These are phyloP conservation scores for Cubamyces lactineus DNA, from an alignment of 768 basidiomycete species.

Conservation along the genomic window DNA sequence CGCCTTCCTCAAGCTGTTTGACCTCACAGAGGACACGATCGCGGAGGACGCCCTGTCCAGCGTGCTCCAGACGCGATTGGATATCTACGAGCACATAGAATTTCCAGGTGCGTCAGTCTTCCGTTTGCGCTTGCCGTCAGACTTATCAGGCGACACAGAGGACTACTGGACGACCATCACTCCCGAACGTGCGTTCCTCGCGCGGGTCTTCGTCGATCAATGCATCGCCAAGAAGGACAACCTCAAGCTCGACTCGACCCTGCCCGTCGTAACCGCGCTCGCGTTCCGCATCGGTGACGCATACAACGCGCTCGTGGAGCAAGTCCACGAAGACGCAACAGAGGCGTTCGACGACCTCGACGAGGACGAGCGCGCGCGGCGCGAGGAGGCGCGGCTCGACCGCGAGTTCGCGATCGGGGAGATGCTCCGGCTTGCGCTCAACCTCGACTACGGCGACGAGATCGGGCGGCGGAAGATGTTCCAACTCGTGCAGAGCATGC, in stretches of 20 bases:
- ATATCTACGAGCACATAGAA: slow-evolving; percentile 67
- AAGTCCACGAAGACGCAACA: slow-evolving; percentile 43
- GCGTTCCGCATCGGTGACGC: slow-evolving; percentile 74
- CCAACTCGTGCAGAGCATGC: slow-evolving; percentile 86
- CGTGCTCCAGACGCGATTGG: slow-evolving; percentile 65
- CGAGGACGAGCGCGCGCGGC: slow-evolving; percentile 41
- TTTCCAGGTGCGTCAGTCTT: slow-evolving; percentile 57
- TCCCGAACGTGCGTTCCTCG: slow-evolving; percentile 79
- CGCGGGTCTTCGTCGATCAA: slow-evolving; percentile 80
- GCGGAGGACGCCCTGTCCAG: slow-evolving; percentile 77
- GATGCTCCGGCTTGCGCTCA: slow-evolving; percentile 75
- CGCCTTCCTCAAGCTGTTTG: slow-evolving; percentile 59
- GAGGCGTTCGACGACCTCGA: slow-evolving; percentile 34
- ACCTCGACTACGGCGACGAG: slow-evolving; percentile 91
- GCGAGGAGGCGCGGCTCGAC: slow-evolving; percentile 52
- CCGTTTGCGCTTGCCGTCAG: not conserved
- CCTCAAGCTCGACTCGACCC: slow-evolving; percentile 59
- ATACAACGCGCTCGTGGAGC: slow-evolving; percentile 66
- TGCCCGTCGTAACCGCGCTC: slow-evolving; percentile 85
- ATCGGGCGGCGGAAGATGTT: slow-evolving; percentile 90
- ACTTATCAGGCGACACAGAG: slow-evolving; percentile 46
- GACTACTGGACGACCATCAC: slow-evolving; percentile 71
- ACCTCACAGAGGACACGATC: slow-evolving; percentile 58
- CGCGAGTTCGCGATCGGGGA: slow-evolving; percentile 78
- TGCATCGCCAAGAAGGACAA: slow-evolving; percentile 66